These are phyloP conservation scores for Wickerhamomyces sp. DNA, from an alignment of 1,139 yeast genomes.

Conservation along the genomic window DNA sequence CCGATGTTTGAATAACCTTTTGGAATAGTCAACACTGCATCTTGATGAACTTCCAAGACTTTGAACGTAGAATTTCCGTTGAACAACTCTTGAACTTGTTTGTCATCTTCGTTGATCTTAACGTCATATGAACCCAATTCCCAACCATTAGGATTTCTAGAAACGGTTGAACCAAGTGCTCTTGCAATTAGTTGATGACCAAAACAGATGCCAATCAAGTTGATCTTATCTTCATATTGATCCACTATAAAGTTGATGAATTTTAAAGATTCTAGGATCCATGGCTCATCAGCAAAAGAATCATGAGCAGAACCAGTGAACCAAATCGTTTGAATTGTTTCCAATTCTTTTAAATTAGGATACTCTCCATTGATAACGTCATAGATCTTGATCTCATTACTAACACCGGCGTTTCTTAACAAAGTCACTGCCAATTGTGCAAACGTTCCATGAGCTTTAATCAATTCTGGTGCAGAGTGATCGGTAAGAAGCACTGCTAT, in stretches of 20 bases:
- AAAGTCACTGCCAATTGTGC: constrained; percentile 42
- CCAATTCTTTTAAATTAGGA: constrained; percentile 33
- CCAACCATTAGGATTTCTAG: constrained; percentile 60
- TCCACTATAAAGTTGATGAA: constrained; percentile 33
- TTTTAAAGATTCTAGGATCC: constrained; percentile 48
- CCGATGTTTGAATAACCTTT: constrained; percentile 43
- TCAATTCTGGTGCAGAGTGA: constrained; percentile 31
- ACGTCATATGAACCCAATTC: constrained; percentile 62
- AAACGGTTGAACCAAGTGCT: constrained; percentile 58
- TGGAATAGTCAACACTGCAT: constrained; percentile 53
- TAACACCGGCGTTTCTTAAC: constrained; percentile 21
- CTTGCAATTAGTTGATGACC: constrained; percentile 80
- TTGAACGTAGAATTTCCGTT: constrained; percentile 25
- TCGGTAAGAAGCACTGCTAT: constrained; percentile 47
- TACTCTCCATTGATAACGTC: constrained; percentile 39
- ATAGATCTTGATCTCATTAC: constrained; percentile 33
- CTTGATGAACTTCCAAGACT: constrained; percentile 67
- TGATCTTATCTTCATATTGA: constrained; percentile 22
- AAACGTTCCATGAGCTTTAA: no score
- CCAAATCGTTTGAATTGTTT: constrained; percentile 38
- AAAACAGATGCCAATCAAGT: constrained; percentile 68
- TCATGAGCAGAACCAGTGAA: constrained; percentile 65
- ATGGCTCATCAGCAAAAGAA: constrained; percentile 46
- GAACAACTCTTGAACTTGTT: constrained; percentile 26
- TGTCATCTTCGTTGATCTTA: constrained; percentile 38